phyloP scores from a whole-genome alignment of 805 yeast genomes.

The Danielia reshetovae region DNA sequence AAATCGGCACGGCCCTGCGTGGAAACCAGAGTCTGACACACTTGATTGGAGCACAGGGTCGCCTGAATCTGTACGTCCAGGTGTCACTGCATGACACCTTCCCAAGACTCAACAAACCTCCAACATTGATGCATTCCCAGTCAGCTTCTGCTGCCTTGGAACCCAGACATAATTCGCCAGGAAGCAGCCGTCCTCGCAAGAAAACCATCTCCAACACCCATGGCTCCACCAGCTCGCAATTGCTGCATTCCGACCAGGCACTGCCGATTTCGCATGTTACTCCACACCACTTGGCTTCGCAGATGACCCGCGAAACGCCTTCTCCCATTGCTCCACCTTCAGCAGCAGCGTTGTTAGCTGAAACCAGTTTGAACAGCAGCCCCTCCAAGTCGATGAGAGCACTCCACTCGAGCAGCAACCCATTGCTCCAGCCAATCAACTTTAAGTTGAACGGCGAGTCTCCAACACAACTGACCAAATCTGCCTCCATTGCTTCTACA shows the following conservation, averaged over 20 bases:
- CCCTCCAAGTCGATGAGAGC: slow-evolving; percentile 50
- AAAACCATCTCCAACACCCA: slow-evolving; percentile 37
- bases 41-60: background rate
- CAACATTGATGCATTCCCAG: slow-evolving; percentile 40
- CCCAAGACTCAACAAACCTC: slow-evolving; percentile 35
- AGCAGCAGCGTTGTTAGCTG: slow-evolving; percentile 12
- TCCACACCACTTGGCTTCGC: slow-evolving; percentile 39
- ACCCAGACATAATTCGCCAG: slow-evolving; percentile 23
- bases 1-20: slow-evolving; percentile 10
- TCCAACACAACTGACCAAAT: background rate
- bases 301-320: slow-evolving; percentile 26
- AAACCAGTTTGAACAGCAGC: slow-evolving; percentile 23
- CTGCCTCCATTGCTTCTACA: background rate
- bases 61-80: background rate
- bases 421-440: slow-evolving; percentile 54
- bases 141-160: slow-evolving; percentile 40
- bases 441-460: slow-evolving; percentile 26
- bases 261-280: slow-evolving; percentile 23
- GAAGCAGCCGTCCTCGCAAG: slow-evolving; percentile 27
- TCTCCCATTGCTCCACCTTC: slow-evolving; percentile 31
- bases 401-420: slow-evolving; percentile 39
- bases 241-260: background rate
- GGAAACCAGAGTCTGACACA: background rate
- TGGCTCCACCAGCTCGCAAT: slow-evolving; percentile 5
- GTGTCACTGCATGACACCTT: slow-evolving; percentile 6